A percentile compares a stretch with the other conserved stretches of the same genome.
phyloP scores from a whole-genome alignment of 768 basidiomycete genomes.

The Phaeotremella fagi region DNA sequence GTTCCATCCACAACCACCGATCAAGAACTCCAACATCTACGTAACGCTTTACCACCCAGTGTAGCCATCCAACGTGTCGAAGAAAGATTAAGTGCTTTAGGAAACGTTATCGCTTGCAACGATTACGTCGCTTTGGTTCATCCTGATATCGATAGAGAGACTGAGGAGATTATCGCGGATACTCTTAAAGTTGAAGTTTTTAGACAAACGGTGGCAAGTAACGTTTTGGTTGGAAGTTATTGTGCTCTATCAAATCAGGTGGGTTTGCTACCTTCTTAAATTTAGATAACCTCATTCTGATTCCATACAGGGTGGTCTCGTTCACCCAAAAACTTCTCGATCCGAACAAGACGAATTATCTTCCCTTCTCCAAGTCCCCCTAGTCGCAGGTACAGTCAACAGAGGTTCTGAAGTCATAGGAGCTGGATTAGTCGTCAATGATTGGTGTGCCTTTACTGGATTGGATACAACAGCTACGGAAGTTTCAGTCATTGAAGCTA shows the following conservation, averaged over 20 bases:
- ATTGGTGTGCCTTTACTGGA: conserved; percentile 99
- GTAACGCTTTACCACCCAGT: conserved; percentile 88
- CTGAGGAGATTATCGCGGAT: conserved; percentile 99
- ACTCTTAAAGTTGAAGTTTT: conserved; percentile 99
- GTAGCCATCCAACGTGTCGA: conserved; percentile 94
- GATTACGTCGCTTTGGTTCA: conserved; percentile 99
- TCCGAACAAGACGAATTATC: conserved; percentile 98
- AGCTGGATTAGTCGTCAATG: conserved; percentile 95
- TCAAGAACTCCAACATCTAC: conserved; percentile 95
- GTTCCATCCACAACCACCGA: conserved; percentile 94
- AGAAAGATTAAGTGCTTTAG: conserved; percentile 92
- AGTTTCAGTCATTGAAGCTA: conserved; percentile 93
- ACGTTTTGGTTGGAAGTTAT: conserved; percentile 94
- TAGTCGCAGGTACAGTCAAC: conserved; percentile 97
- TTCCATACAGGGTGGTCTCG: conserved; percentile 65
- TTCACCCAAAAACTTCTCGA: conserved; percentile 94
- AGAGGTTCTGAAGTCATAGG: conserved; percentile 97
- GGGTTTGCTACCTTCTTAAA: neutral
- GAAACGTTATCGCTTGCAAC: conserved; percentile 97
- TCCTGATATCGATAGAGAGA: conserved; percentile 95
- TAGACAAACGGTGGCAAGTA: conserved; percentile 92
- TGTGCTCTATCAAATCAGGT: conserved; percentile 87
- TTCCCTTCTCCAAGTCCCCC: conserved; percentile 83
- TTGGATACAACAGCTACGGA: conserved; percentile 99
- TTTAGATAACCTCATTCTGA: neutral